Evolutionary conservation across 2,329 filamentous ascomycete genomes (phyloP).

Genomic region (Tolypocladium album): DNA sequence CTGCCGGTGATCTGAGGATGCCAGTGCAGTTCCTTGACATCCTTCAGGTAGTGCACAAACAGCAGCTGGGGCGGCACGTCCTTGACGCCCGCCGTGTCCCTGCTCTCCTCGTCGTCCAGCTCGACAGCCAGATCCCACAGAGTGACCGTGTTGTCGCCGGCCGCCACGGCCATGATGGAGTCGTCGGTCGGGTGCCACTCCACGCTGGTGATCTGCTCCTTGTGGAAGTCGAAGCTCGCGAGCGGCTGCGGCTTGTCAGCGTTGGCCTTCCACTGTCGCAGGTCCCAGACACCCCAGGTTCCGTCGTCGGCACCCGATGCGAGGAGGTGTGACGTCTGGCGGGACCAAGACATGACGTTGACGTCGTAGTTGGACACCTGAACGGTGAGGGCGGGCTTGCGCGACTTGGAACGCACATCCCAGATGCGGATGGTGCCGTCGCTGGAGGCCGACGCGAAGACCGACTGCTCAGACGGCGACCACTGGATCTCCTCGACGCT

Average conservation of each 20-base stretch:
- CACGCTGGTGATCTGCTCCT: constrained; percentile 88
- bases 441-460: constrained; percentile 88
- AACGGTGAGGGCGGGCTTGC: constrained; percentile 78
- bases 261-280: constrained; percentile 77
- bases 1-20: constrained; percentile 90
- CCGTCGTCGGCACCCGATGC: constrained; percentile 91
- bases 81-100: constrained; percentile 73
- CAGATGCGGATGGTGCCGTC: constrained; percentile 94
- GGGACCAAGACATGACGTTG: constrained; percentile 95
- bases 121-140: constrained; percentile 96
- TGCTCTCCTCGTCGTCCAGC: constrained; percentile 92
- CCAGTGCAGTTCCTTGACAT: constrained; percentile 95
- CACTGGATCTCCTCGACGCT: constrained; percentile 95
- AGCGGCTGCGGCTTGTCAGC: constrained; percentile 62
- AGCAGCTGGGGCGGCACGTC: constrained; percentile 90
- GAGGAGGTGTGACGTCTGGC: constrained; percentile 76
- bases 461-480: constrained; percentile 85
- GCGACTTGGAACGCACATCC: constrained; percentile 86
- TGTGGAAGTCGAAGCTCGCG: constrained; percentile 92
- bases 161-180: constrained; percentile 85
- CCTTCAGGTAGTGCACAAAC: constrained; percentile 93
- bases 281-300: constrained; percentile 90
- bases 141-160: constrained; percentile 87
- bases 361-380: constrained; percentile 77
- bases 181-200: constrained; percentile 98